Percentiles rank a stretch among this genome's conserved stretches.
Conservation (phyloP, 257 asterid genomes). For the Marsdenia floribunda region DNA sequence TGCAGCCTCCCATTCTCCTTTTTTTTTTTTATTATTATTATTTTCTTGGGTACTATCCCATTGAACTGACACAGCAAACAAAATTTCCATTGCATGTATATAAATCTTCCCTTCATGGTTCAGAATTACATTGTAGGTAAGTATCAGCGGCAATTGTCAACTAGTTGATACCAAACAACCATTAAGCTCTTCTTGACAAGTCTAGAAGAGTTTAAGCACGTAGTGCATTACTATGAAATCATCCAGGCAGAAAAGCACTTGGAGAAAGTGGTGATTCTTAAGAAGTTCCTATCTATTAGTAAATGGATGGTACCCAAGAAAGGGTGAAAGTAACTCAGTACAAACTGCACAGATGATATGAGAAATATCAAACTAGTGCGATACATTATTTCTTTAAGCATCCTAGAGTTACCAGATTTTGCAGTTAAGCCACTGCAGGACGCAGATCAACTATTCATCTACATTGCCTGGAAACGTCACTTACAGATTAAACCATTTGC, state of each 20-base stretch:
- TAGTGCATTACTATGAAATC: not conserved
- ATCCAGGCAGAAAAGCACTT: not conserved
- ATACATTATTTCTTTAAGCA: conserved; percentile 5
- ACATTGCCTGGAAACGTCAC: conserved; percentile 15
- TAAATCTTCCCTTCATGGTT: too few relatives aligned
- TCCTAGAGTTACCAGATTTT: not conserved
- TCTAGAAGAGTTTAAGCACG: not conserved
- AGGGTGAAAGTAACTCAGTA: not conserved
- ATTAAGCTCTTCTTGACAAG: not conserved
- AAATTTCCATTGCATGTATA: too few relatives aligned
- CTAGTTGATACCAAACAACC: too few relatives aligned
- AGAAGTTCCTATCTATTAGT: not conserved
- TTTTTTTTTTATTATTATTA: too few relatives aligned
- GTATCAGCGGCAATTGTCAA: too few relatives aligned
- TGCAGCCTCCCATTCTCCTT: too few relatives aligned
- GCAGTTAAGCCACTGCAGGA: conserved; percentile 20
- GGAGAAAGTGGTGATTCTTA: not conserved
- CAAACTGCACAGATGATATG: not conserved
- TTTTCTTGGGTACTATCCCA: too few relatives aligned
- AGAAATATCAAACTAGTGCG: conserved; percentile 2
- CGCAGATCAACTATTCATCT: conserved; percentile 17
- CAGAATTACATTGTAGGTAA: too few relatives aligned
- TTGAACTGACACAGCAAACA: not conserved
- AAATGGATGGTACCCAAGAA: not conserved
- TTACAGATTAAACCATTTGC: conserved; percentile 13